Evolutionary conservation across 495 filamentous ascomycete species (phyloP), one percentile per base, ranked within the genome.

Genomic region (Aspergillus homomorphus): DNA sequence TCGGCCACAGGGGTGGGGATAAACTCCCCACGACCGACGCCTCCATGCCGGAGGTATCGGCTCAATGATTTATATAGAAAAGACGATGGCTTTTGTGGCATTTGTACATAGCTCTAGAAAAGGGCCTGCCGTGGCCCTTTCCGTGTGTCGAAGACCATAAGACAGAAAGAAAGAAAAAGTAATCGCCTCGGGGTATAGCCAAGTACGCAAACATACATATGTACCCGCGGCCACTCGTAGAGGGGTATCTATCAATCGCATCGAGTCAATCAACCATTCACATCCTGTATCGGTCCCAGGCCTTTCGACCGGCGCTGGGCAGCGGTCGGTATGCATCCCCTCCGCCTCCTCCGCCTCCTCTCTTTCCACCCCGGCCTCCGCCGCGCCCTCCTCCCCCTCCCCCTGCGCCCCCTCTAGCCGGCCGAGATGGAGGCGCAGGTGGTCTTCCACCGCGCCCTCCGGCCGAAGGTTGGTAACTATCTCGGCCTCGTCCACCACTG

Each of bases 281-380:
- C 26, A 66, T 54, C 57, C 73, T 62, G 52, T 67, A 67, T 61
- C 51, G 64, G 23, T 64, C 69, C 73, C 73, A 76, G 21, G 62
- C 64, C 24, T 72, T 69, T 52, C 69, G 67, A 12, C 53, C 72
- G 15, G 73, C 65, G 59, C 69, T 73, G 14, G 72, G 72, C 64
- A 75, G 62, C 15, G 73, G 73, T 15, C 69, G 68, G 51, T 73
- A 73, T 1, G 62, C 26, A 30, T 67, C 61, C 20, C 65, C 59
- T 38, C 51, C 56, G 24, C 59, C 54, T 3, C 64, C 60, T 33
- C 66, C 50, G n/a, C 66, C 60, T 2, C 56, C 61, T 24, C 58
- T 58, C n/a, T 54, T 53, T 19, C 62, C 58, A 14, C 64, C 60
- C 24, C 66, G 45, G 18, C 66, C 60, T 1, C 67, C 62, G 44